These are phyloP conservation scores for Peniophora sp. DNA, from an alignment of 1,284 basidiomycete genomes.

Conservation along the genomic window DNA sequence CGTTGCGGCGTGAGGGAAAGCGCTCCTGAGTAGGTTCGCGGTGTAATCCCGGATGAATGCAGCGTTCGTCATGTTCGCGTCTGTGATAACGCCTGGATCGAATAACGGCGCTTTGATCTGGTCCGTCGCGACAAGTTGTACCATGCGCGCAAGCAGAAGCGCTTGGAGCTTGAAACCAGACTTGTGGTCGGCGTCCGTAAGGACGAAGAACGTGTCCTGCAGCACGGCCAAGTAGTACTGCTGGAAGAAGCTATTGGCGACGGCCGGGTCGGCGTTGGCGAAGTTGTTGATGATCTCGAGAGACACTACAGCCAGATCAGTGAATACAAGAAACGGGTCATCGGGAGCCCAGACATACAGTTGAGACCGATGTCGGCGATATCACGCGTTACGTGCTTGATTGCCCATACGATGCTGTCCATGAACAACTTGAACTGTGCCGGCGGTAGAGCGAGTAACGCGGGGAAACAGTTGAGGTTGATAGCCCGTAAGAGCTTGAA, in stretches of 20 bases:
- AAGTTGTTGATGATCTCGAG: slow-evolving; percentile 97
- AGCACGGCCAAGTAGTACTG: slow-evolving; percentile 91
- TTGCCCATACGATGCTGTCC: slow-evolving; percentile 98
- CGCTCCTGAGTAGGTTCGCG: slow-evolving; percentile 76
- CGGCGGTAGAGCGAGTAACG: slow-evolving; percentile 83
- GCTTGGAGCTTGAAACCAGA: slow-evolving; percentile 93
- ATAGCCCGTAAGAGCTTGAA: slow-evolving; percentile 94
- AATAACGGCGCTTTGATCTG: slow-evolving; percentile 81
- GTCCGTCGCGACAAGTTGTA: slow-evolving; percentile 86
- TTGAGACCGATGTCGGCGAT: slow-evolving; percentile 94
- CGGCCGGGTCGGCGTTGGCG: slow-evolving; percentile 69
- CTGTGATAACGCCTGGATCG: slow-evolving; percentile 69
- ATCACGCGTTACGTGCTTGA: slow-evolving; percentile 99
- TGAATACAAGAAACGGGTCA: no score
- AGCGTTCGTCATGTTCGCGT: slow-evolving; percentile 76
- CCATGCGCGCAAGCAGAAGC: slow-evolving; percentile 85
- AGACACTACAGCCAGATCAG: slow-evolving; percentile 54
- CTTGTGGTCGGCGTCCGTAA: slow-evolving; percentile 98
- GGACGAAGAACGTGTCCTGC: slow-evolving; percentile 95
- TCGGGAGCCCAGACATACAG: no score
- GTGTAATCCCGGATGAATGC: slow-evolving; percentile 86
- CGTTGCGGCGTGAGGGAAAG: slow-evolving; percentile 88
- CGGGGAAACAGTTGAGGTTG: slow-evolving; percentile 94
- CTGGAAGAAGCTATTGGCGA: slow-evolving; percentile 76
- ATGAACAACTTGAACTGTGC: slow-evolving; percentile 96